Percentiles rank a stretch among this genome's conserved stretches.
These are phyloP conservation scores for Euryodendron excelsum DNA, from an alignment of 148 eudicot genomes.

Conservation along the genomic window DNA sequence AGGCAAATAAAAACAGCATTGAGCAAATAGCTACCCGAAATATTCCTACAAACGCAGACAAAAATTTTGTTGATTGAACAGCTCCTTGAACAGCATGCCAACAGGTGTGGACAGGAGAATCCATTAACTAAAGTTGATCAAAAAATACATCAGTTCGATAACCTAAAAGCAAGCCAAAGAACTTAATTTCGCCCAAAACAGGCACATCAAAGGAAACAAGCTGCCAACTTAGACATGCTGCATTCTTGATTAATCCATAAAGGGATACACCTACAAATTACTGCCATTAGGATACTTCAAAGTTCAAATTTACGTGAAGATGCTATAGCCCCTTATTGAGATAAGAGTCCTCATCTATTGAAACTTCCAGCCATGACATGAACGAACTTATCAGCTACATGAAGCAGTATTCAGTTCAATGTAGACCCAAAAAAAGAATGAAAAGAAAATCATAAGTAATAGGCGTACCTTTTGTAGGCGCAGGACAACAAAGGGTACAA, in stretches of 20 bases:
- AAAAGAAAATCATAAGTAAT: constrained; percentile 10
- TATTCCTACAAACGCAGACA: constrained; percentile 93
- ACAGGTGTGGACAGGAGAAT: constrained; percentile 70
- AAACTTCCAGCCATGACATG: background rate
- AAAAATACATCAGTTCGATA: background rate
- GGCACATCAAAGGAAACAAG: background rate
- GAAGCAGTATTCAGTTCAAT: background rate
- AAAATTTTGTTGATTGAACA: constrained; percentile 85
- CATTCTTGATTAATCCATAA: background rate
- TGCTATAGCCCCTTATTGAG: background rate
- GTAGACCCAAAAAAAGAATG: background rate
- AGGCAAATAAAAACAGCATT: background rate
- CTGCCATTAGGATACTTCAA: background rate
- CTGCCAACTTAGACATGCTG: background rate
- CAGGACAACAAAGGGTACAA: constrained; percentile 92
- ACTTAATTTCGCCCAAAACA: background rate
- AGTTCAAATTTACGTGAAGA: background rate
- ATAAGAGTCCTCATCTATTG: background rate
- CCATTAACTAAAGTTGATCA: constrained; percentile 60
- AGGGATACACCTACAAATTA: background rate
- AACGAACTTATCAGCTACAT: background rate
- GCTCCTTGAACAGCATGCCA: constrained; percentile 90
- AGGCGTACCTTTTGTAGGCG: constrained; percentile 79
- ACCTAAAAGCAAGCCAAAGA: background rate
- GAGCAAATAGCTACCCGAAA: constrained; percentile 67